A percentile compares a stretch with the other conserved stretches of the same genome.
These are phyloP conservation scores for Teratosphaeriaceae sp. DNA, from an alignment of 2,329 filamentous ascomycete genomes.

Conservation along the genomic window DNA sequence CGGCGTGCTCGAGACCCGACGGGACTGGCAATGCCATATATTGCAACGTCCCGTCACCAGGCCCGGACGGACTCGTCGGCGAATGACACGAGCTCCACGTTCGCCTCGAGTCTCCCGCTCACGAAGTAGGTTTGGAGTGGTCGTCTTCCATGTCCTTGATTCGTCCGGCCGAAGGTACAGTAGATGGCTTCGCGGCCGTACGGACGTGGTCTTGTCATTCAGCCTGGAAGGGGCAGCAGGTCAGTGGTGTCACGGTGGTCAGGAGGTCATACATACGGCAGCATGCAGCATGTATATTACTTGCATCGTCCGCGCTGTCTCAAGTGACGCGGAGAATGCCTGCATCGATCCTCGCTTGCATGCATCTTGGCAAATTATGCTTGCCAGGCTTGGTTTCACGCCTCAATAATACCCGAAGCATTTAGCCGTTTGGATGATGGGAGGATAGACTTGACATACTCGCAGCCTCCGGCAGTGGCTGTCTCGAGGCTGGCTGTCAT, in stretches of 20 bases:
- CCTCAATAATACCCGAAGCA: neutral
- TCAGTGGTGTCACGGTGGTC: neutral
- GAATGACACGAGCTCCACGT: no score
- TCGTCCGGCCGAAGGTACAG: no score
- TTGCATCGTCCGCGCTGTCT: neutral
- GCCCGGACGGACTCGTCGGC: no score
- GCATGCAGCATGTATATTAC: neutral
- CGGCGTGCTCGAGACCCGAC: neutral
- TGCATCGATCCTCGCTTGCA: neutral
- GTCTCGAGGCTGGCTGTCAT: neutral
- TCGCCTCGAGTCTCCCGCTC: no score
- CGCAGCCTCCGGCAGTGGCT: neutral
- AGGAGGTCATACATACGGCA: neutral
- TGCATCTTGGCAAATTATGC: no score
- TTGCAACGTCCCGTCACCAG: neutral
- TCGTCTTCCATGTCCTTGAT: no score
- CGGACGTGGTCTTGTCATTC: neutral
- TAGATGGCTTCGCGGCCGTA: neutral
- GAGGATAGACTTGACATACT: no score
- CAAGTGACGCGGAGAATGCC: constrained; percentile 1
- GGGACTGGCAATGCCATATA: no score
- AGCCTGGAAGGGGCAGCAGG: neutral
- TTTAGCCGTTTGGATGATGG: neutral
- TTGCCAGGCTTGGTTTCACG: neutral
- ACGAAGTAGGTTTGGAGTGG: no score